phyloP scores from a whole-genome alignment of 345 rosid species.

The sweet orange (Citrus sinensis) region DNA sequence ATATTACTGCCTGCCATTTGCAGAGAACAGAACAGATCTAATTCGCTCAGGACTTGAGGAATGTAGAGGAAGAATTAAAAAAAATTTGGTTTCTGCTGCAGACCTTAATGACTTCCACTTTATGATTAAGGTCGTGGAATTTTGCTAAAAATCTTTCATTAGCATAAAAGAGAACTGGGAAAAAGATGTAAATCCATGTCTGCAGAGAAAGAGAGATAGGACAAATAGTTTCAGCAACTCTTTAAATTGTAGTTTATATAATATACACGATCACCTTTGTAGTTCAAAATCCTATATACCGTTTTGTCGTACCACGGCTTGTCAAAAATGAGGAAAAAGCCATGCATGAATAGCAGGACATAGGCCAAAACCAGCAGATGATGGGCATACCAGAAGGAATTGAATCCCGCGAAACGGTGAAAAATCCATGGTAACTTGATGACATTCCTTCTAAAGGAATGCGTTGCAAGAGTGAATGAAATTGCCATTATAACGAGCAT shows the following conservation, averaged over 20 bases:
- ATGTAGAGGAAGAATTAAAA: background rate
- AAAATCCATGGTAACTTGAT: slow-evolving; percentile 67
- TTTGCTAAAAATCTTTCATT: slow-evolving; percentile 54
- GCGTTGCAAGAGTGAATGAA: slow-evolving; percentile 66
- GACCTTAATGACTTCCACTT: slow-evolving; percentile 76
- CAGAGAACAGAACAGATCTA: background rate
- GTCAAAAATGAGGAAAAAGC: slow-evolving; percentile 61
- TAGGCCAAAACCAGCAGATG: slow-evolving; percentile 77
- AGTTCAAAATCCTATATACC: slow-evolving; percentile 31
- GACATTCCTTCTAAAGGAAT: slow-evolving; percentile 61
- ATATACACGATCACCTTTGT: background rate
- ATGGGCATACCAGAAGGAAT: slow-evolving; percentile 96
- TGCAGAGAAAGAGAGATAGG: slow-evolving; percentile 19
- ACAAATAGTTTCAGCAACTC: background rate
- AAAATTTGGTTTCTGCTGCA: background rate
- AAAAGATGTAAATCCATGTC: slow-evolving; percentile 87
- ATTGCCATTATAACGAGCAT: slow-evolving; percentile 58
- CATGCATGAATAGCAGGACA: slow-evolving; percentile 63
- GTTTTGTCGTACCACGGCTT: slow-evolving; percentile 74
- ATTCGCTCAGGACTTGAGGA: background rate
- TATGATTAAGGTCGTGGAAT: slow-evolving; percentile 52
- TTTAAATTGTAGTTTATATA: background rate
- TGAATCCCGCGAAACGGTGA: slow-evolving; percentile 73
- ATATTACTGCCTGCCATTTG: slow-evolving; percentile 70
- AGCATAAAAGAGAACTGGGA: slow-evolving; percentile 59